Percentiles rank a stretch among this genome's conserved stretches.
These are phyloP conservation scores for Aspergillus caelatus DNA, from an alignment of 2,329 filamentous ascomycete species.

Conservation along the genomic window DNA sequence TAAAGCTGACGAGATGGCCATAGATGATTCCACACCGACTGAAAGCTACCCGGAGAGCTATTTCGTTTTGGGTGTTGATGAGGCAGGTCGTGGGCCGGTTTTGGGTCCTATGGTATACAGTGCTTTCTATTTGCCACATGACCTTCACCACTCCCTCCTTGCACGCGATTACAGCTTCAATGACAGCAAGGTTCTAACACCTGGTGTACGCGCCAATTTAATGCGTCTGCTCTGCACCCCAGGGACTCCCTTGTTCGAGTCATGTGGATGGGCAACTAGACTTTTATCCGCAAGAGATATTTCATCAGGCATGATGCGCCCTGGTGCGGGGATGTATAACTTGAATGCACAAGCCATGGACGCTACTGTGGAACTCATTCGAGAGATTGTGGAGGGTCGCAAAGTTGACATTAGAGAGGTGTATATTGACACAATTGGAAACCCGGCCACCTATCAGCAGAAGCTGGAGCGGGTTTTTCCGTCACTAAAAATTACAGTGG, in stretches of 20 bases:
- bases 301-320: conserved; percentile 72
- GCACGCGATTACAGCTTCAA: conserved; percentile 82
- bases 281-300: conserved; percentile 85
- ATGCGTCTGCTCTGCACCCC: conserved; percentile 72
- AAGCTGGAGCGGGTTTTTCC: conserved; percentile 85
- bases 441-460: conserved; percentile 78
- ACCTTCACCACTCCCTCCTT: conserved; percentile 71
- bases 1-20: background rate
- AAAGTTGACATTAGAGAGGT: conserved; percentile 86
- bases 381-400: conserved; percentile 67
- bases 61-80: conserved; percentile 79
- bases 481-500: conserved; percentile 71
- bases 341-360: conserved; percentile 96
- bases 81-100: conserved; percentile 92
- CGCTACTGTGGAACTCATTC: conserved; percentile 81
- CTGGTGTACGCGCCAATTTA: conserved; percentile 73
- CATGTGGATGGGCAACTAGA: conserved; percentile 82
- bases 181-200: conserved; percentile 89
- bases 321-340: conserved; percentile 67
- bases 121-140: conserved; percentile 70
- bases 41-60: background rate
- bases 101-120: conserved; percentile 74
- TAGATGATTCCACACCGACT: background rate
- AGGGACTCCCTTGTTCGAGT: conserved; percentile 57
- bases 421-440: conserved; percentile 93